phyloP scores from a whole-genome alignment of 2,329 filamentous ascomycete genomes.

The Aspergillus ochraceus region DNA sequence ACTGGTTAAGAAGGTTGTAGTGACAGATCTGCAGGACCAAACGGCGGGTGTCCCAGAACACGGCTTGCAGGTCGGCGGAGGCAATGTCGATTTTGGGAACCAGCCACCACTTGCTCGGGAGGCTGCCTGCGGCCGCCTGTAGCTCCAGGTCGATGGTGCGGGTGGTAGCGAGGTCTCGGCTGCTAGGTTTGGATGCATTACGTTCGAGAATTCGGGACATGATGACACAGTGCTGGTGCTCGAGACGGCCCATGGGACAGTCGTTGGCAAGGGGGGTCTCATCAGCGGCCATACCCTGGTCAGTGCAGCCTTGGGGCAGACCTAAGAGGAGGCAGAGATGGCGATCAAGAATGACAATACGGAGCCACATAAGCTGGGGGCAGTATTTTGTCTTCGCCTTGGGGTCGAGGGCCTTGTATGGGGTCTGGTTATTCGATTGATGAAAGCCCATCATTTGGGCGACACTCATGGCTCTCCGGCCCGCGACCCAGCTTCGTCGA shows the following conservation, averaged over 20 bases:
- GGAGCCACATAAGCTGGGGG: conserved; percentile 3
- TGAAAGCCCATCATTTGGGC: conserved; percentile 11
- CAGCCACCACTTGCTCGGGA: conserved; percentile 4
- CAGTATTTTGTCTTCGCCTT: background rate
- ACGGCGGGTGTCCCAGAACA: background rate
- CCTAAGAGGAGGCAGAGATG: conserved; percentile 4
- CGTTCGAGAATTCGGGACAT: background rate
- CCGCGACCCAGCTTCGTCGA: background rate
- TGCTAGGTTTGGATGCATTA: background rate
- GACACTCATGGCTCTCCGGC: conserved; percentile 1
- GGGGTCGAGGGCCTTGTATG: background rate
- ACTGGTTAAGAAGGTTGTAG: too few relatives aligned
- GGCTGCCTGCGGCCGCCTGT: background rate
- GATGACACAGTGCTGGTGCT: background rate
- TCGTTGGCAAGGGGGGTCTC: background rate
- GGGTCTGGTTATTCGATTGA: background rate
- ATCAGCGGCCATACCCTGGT: background rate
- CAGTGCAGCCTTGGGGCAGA: background rate
- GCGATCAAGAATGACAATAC: background rate
- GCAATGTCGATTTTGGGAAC: background rate
- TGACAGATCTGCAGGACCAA: too few relatives aligned
- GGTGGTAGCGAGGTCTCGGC: background rate
- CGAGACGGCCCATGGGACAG: conserved; percentile 5
- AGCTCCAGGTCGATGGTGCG: background rate
- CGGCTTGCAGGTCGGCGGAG: background rate